Evolutionary conservation across 805 yeast species (phyloP).

Genomic region (Candida rishiriensis): DNA sequence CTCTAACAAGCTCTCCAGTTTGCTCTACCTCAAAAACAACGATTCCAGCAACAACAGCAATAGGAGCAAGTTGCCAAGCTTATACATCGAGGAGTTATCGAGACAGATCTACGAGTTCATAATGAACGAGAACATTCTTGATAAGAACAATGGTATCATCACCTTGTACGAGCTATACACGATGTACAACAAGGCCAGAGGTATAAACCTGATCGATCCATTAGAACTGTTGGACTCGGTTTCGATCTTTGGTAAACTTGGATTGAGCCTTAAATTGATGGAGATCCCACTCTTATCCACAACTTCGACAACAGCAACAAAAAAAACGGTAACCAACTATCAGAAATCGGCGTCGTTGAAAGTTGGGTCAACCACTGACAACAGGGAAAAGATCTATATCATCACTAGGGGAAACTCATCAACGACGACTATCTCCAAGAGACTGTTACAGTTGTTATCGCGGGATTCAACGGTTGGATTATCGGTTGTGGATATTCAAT

Average conservation of each 20-base stretch:
- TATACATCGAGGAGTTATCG: slow-evolving; percentile 58
- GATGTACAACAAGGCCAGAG: slow-evolving; percentile 58
- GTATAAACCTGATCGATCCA: slow-evolving; percentile 67
- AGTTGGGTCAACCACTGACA: slow-evolving; percentile 9
- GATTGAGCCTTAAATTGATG: slow-evolving; percentile 20
- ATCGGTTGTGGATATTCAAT: slow-evolving; percentile 27
- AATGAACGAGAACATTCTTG: slow-evolving; percentile 37
- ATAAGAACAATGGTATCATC: slow-evolving; percentile 52
- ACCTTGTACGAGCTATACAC: slow-evolving; percentile 61
- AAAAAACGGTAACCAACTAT: slow-evolving; percentile 8
- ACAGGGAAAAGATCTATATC: slow-evolving; percentile 12
- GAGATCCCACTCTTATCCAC: slow-evolving; percentile 47
- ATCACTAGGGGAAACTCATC: slow-evolving; percentile 23
- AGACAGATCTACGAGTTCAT: slow-evolving; percentile 76
- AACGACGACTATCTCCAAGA: slow-evolving; percentile 16
- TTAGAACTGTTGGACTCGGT: slow-evolving; percentile 62
- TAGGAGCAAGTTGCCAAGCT: slow-evolving; percentile 13
- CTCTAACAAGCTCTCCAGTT: slow-evolving; percentile 16
- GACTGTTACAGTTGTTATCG: slow-evolving; percentile 16
- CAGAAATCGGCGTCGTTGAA: slow-evolving; percentile 20
- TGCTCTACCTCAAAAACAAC: slow-evolving; percentile 15
- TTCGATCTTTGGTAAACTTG: slow-evolving; percentile 47
- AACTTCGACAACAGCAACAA: slow-evolving; percentile 26
- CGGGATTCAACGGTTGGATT: slow-evolving; percentile 17
- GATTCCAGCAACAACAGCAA: slow-evolving; percentile 3